Base-by-base conservation (phyloP, 306 rosid genomes). In the Inga leiocalycina region DNA sequence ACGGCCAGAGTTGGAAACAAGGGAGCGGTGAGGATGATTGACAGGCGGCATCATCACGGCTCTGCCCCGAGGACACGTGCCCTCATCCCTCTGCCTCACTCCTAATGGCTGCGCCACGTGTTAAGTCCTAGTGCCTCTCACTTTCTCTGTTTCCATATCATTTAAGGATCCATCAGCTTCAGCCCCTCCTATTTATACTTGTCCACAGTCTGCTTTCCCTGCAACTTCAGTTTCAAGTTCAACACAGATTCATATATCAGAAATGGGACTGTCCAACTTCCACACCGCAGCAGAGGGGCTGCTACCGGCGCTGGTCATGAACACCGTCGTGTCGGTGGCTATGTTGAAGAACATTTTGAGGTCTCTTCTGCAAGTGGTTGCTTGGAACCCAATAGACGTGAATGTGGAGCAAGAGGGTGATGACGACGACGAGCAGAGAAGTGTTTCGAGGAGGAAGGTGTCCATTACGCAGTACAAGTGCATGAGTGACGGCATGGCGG, bases 191-290 rank as follows among this genome's bases (percentile, higher is more conserved):
- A 62, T 62, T 62, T 27, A 62, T 62, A 27, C 17, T 1, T 10
- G 13, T 22, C 66, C 30, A 2, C 11, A 8, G 0, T n/a, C 12
- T 20, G 12, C 30, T 20, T 57, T 20, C 64, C 64, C 12, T 2
- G 1, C 27, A n/a, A 20, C 30, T 19, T 3, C 30, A 15, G 11
- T 11, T 57, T 57, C 61, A 54, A 46, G 34, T 32, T 32, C 34
- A 32, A 32, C 34, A 46, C 51, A 46, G 12, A 46, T 13, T 8
- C 14, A 49, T 12, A 49, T 12, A 49, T 49, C 54, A 49, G 14
- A 4, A 66, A 66, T 66, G 98, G 98, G 98, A 34, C 91, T 93
- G 6, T 89, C 95, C n/a, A 91, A 83, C 44, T 95, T 90, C 24
- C 90, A 89, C 0, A 70, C 82, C 71, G 80, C 97, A 41, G 80